Base-by-base conservation (phyloP, 805 yeast species). In the Yarrowia alimentaria region DNA sequence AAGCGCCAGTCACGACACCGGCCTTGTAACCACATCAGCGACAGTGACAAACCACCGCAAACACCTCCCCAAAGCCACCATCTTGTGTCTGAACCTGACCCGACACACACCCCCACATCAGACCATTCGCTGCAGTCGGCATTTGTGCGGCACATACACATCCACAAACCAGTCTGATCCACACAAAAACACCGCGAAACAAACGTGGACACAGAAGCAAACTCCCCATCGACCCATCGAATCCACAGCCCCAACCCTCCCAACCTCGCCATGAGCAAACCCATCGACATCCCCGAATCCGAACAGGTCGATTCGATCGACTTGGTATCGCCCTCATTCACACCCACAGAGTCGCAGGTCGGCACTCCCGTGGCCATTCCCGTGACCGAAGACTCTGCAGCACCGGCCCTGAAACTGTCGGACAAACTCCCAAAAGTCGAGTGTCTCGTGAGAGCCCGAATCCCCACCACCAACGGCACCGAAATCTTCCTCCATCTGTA, bases 381-480 rank as follows among this genome's bases (percentile, higher is more conserved):
- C 11, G 42, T 54, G 22, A 54, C 57, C 13, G 56, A 52, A 16
- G 33, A 43, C 25, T 31, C 34, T 10, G 30, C 26, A 30, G 25
- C 52, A 5, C 42, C 54, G 17, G 14, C 28, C 4, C 47, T 49
- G n/a, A 54, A 52, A 30, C 21, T 63, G 29, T 55, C 59, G 12
- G 62, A 59, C 13, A 60, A 53, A 14, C 70, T 91, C 55, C 98
- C 98, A 1, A 59, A 64, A 19, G 98, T 93, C 10, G 76, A 77
- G 60, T 93, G 99, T 66, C 77, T 88, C 48, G 96, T 96, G 5
- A 74, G 99, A 50, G 99, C 99, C 2, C 74, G 99, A 54, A 91
- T 93, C 51, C 99, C 99, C 43, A 93, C 99, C 3, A 89, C 95
- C 1, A 81, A 81, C 50, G 98, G 97, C 3, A 89, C 94, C 1